A percentile compares a stretch with the other conserved stretches of the same genome.
phyloP scores from a whole-genome alignment of 225 moss, liverwort and hornwort genomes.

The Polytrichum commune region DNA sequence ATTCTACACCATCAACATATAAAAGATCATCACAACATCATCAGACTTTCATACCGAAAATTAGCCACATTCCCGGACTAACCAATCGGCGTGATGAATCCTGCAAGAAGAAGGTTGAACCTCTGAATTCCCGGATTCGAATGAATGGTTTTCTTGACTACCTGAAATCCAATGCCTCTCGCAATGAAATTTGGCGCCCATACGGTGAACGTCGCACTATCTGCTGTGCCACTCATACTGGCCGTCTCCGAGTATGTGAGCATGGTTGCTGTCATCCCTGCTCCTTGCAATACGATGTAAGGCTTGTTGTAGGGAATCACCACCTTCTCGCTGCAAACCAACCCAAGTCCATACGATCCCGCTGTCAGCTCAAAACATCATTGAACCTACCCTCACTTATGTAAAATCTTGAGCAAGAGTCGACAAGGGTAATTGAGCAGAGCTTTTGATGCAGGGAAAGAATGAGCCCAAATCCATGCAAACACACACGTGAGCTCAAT shows the following conservation, averaged over 20 bases:
- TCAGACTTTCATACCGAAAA: too few species aligned
- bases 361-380: neutral
- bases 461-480: neutral
- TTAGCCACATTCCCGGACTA: too few species aligned
- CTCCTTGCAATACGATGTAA: conserved; percentile 70
- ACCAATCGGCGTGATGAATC: too few species aligned
- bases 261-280: conserved; percentile 58
- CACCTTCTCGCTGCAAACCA: conserved; percentile 64
- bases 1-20: conserved; percentile 38
- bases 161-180: conserved; percentile 67
- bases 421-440: too few species aligned
- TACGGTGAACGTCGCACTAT: conserved; percentile 75
- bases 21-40: too few species aligned
- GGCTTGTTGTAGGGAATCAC: conserved; percentile 48
- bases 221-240: conserved; percentile 58
- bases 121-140: too few species aligned
- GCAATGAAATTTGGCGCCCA: conserved; percentile 77
- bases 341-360: neutral
- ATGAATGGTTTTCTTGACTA: conserved; percentile 3
- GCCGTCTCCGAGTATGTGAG: conserved; percentile 66
- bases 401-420: neutral
- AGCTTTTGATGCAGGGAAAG: neutral
- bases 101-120: too few species aligned
- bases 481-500: neutral
- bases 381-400: neutral